A percentile compares a stretch with the other conserved stretches of the same genome.
Evolutionary conservation across 257 asterid species (phyloP).

Genomic region (Ocimum tenuiflorum): DNA sequence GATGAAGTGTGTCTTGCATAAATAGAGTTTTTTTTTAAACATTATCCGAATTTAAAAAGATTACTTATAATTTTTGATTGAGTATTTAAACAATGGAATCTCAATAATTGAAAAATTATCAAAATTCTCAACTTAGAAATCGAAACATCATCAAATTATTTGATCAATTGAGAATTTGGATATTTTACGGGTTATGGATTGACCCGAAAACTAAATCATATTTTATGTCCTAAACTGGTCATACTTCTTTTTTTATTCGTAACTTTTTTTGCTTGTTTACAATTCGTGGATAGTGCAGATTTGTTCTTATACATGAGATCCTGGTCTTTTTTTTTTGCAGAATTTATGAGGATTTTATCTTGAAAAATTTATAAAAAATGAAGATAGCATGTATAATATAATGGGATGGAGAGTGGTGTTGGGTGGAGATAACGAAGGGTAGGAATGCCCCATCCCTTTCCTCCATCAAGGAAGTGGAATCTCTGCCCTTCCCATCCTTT

Average conservation of each 20-base stretch:
- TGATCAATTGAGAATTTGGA: too few species aligned
- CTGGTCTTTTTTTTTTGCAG: neutral
- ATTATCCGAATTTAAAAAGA: too few species aligned
- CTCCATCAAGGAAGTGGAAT: slow-evolving; percentile 66
- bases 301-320: slow-evolving; percentile 22
- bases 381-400: neutral
- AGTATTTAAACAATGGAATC: too few species aligned
- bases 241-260: neutral
- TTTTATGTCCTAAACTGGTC: too few species aligned
- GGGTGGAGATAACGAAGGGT: slow-evolving; percentile 54
- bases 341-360: neutral
- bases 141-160: too few species aligned
- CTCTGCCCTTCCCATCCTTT: slow-evolving; percentile 88
- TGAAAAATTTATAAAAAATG: neutral
- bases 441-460: slow-evolving; percentile 86
- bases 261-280: neutral
- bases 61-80: too few species aligned
- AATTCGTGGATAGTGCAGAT: slow-evolving; percentile 35
- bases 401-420: slow-evolving; percentile 29
- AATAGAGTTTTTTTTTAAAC: neutral
- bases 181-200: too few species aligned
- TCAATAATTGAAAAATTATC: too few species aligned
- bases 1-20: slow-evolving; percentile 12
- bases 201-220: too few species aligned
- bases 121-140: too few species aligned